Evolutionary conservation across 805 yeast genomes (phyloP), one percentile per base, ranked within the genome.

Genomic region (Tetrapisispora namnaoensis): DNA sequence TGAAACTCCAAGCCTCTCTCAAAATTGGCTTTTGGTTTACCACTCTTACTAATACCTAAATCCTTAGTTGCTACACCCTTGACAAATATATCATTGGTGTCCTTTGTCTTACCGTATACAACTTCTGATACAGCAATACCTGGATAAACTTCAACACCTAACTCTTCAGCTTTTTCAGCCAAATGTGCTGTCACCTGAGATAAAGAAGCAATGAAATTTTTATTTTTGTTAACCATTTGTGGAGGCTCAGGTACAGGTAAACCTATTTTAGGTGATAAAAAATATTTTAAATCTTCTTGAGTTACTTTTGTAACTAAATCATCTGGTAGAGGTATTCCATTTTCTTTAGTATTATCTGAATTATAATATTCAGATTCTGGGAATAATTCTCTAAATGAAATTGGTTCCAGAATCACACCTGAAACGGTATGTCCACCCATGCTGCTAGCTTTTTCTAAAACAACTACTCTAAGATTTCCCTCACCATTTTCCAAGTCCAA

Each of bases 1-100:
- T 83, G 93, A 67, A 93, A 93, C 67, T 88, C 98, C 96, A 93
- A 86, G 24, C 99, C 99, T 55, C 95, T 77, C 67, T 93, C 96
- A 66, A 87, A 93, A n/a, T 78, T 73, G 54, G 77, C 85, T 59
- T 83, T 86, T 30, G 96, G 95, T 34, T 71, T 63, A 18, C 96
- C 96, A 49, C 75, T 68, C 56, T 80, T 82, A 45, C 81, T 76
- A 17, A 93, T 70, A 16, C 99, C 99, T 80, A 83, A 78, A 65
- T 93, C 99, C 57, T 84, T 85, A 1, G 99, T 93, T 6, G 96
- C 96, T 4, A 91, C 90, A 51, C 99, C 99, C 51, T 75, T 76
- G 22, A 93, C 85, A 14, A 70, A 70, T 24, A 41, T 35, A 7
- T 55, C 51, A 30, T 17, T 30, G 24, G 44, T 27, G 16, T 9